Conservation (phyloP, 2,329 filamentous ascomycete genomes). For the Xylaria digitata region DNA sequence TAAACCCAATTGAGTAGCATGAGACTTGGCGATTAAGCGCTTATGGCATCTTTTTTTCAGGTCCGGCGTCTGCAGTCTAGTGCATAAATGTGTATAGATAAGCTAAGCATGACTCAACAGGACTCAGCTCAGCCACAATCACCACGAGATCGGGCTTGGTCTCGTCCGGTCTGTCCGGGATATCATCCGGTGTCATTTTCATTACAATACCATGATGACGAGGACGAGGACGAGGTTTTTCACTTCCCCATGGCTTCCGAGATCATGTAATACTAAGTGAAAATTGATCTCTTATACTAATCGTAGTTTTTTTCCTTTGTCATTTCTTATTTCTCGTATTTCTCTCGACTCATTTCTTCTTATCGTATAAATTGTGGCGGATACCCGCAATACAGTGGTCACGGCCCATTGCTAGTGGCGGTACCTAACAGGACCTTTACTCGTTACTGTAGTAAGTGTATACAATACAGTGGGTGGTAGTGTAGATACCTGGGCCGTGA, state of each 20-base stretch:
- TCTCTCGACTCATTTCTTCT: too few relatives aligned
- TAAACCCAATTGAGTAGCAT: conserved; percentile 7
- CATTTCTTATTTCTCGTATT: too few relatives aligned
- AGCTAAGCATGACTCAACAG: conserved; percentile 26
- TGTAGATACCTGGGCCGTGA: too few relatives aligned
- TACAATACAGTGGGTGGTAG: too few relatives aligned
- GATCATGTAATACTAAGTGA: neutral
- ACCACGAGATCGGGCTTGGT: neutral
- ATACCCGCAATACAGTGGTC: conserved; percentile 10
- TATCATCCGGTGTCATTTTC: neutral
- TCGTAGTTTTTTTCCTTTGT: too few relatives aligned
- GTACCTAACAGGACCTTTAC: too few relatives aligned
- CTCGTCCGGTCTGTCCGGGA: neutral
- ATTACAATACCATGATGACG: neutral
- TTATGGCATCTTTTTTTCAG: conserved; percentile 26
- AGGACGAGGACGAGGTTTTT: neutral
- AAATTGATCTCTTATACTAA: too few relatives aligned
- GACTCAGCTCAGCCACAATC: conserved; percentile 33
- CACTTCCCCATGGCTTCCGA: neutral
- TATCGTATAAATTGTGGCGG: conserved; percentile 1
- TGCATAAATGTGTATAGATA: too few relatives aligned
- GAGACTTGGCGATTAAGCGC: conserved; percentile 7
- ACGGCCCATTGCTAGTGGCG: too few relatives aligned
- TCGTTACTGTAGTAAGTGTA: too few relatives aligned
- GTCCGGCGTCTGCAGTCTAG: too few relatives aligned